Evolutionary conservation across 2,329 filamentous ascomycete genomes (phyloP).

Genomic region (Colletotrichum tofieldiae): DNA sequence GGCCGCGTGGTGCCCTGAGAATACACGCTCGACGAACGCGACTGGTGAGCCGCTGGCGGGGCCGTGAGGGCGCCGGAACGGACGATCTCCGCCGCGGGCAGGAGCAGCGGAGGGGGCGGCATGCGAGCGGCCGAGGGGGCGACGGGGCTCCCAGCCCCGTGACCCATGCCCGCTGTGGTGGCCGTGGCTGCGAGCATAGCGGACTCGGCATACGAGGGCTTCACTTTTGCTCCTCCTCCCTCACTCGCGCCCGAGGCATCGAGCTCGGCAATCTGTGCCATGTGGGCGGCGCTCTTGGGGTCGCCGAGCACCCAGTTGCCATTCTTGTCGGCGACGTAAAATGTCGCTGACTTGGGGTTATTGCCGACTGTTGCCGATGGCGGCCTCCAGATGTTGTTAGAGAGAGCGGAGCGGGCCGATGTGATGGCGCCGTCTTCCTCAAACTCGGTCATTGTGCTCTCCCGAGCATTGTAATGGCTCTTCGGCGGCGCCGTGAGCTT

Average conservation of each 20-base stretch:
- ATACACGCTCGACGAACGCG: slow-evolving; percentile 55
- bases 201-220: slow-evolving; percentile 38
- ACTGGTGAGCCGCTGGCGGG: slow-evolving; percentile 42
- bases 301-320: slow-evolving; percentile 69
- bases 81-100: slow-evolving; percentile 52
- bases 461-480: slow-evolving; percentile 48
- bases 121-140: slow-evolving; percentile 30
- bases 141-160: slow-evolving; percentile 38
- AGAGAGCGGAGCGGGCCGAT: slow-evolving; percentile 49
- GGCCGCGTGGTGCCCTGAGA: slow-evolving; percentile 51
- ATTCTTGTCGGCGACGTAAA: slow-evolving; percentile 67
- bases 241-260: slow-evolving; percentile 43
- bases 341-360: slow-evolving; percentile 61
- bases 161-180: slow-evolving; percentile 43
- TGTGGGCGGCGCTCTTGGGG: slow-evolving; percentile 47
- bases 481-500: slow-evolving; percentile 42
- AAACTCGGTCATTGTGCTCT: slow-evolving; percentile 67
- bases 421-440: slow-evolving; percentile 64
- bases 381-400: slow-evolving; percentile 66
- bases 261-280: slow-evolving; percentile 48
- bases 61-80: slow-evolving; percentile 30
- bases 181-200: slow-evolving; percentile 43
- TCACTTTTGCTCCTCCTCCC: slow-evolving; percentile 38
- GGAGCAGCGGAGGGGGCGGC: slow-evolving; percentile 39
- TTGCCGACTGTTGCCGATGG: slow-evolving; percentile 53